Evolutionary conservation across 192 early-diverging fungal genomes (phyloP).

Genomic region (Backusella sp.): DNA sequence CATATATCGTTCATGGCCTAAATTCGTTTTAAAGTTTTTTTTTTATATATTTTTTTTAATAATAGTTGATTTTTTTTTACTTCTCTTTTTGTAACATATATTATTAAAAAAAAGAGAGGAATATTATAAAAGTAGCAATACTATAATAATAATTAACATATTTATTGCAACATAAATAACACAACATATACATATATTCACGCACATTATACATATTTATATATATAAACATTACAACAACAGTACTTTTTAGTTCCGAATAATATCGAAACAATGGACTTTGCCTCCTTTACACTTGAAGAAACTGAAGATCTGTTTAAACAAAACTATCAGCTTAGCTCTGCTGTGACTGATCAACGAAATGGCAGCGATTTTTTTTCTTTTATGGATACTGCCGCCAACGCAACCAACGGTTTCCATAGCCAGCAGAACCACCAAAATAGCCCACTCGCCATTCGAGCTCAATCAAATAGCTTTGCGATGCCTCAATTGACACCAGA

Average conservation of each 20-base stretch:
- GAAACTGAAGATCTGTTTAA: conserved; percentile 14
- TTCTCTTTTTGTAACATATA: not conserved
- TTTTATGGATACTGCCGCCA: conserved; percentile 15
- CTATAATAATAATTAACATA: not conserved
- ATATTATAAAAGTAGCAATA: not conserved
- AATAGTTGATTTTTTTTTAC: not conserved
- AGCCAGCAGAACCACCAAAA: not conserved
- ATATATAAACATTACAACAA: not conserved
- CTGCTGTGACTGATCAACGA: not conserved
- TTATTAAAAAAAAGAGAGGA: not conserved
- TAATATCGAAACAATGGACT: conserved; percentile 18
- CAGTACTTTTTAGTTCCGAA: not conserved
- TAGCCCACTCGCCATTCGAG: not conserved
- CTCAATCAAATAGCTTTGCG: conserved; percentile 5
- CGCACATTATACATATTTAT: not conserved
- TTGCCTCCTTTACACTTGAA: conserved; percentile 19
- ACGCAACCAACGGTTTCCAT: not conserved
- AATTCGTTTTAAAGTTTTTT: not conserved
- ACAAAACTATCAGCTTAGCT: not conserved
- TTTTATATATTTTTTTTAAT: not conserved
- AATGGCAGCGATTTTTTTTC: conserved; percentile 21
- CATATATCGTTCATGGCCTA: not conserved
- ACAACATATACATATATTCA: too few species aligned
- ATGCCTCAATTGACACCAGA: conserved; percentile 32
- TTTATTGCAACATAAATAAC: not conserved